phyloP scores from a whole-genome alignment of 164 flowering plant genomes.

The Echeveria elegans region DNA sequence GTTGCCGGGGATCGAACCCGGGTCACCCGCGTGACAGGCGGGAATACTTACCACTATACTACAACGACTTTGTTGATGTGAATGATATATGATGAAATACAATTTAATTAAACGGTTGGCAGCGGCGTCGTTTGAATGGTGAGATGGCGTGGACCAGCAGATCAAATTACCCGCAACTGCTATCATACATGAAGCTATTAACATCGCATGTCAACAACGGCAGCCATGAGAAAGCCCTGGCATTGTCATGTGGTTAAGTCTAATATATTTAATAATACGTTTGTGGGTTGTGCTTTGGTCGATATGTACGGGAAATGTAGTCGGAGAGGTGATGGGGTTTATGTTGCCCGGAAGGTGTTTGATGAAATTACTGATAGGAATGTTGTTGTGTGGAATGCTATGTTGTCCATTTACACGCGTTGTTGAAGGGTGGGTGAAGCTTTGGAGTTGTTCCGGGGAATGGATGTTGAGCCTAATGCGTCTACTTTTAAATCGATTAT shows the following conservation, averaged over 20 bases:
- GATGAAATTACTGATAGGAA: background rate
- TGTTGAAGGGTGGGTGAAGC: background rate
- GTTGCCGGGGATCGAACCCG: conserved; percentile 40
- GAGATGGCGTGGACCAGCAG: background rate
- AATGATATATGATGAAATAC: no score
- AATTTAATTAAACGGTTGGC: no score
- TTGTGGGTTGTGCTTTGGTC: background rate
- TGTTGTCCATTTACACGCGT: background rate
- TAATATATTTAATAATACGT: background rate
- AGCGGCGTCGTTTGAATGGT: no score
- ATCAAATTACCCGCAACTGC: background rate
- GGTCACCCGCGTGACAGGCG: conserved; percentile 41
- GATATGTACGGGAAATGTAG: background rate
- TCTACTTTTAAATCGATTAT: background rate
- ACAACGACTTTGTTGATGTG: no score
- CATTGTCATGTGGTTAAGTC: background rate
- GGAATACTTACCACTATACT: conserved; percentile 43
- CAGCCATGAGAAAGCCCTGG: background rate
- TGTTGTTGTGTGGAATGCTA: background rate
- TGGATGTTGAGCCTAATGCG: background rate
- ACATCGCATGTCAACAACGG: background rate
- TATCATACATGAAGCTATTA: background rate
- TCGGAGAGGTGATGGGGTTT: background rate
- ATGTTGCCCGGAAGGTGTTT: background rate
- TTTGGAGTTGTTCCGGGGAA: background rate